These are phyloP conservation scores for Aureobasidium leucospermi DNA, from an alignment of 2,329 filamentous ascomycete species.

Conservation along the genomic window DNA sequence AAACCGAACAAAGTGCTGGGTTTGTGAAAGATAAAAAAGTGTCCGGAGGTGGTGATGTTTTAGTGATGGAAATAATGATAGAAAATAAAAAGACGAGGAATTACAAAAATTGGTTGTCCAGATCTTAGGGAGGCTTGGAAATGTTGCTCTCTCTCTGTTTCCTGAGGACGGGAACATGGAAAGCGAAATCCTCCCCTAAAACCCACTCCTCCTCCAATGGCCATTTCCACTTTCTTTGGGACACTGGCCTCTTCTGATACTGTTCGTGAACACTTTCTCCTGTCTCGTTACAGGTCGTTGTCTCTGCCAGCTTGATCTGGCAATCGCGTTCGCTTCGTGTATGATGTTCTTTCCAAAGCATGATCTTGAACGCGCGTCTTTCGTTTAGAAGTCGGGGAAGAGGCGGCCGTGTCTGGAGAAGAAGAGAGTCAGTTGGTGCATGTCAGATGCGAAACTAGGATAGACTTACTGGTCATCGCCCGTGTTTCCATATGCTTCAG, in stretches of 20 bases:
- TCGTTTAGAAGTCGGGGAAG: conserved; percentile 63
- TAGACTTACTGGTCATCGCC: conserved; percentile 74
- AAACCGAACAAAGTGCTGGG: no score
- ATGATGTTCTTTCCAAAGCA: background rate
- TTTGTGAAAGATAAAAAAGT: background rate
- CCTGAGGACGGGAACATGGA: no score
- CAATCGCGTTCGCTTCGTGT: background rate
- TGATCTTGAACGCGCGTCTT: background rate
- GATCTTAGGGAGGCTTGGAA: background rate
- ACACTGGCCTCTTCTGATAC: background rate
- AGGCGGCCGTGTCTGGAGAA: conserved; percentile 59
- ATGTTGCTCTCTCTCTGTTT: background rate
- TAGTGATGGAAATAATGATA: background rate
- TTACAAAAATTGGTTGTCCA: background rate
- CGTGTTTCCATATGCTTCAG: conserved; percentile 75
- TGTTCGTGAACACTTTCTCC: conserved; percentile 1
- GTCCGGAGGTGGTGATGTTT: background rate
- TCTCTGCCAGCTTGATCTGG: background rate
- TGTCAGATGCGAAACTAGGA: background rate
- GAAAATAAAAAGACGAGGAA: background rate
- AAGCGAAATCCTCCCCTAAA: background rate
- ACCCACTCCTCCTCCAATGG: background rate
- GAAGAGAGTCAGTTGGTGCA: conserved; percentile 17
- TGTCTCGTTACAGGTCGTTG: background rate
- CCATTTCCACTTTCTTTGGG: background rate